These are phyloP conservation scores for Amanita subjunquillea DNA, from an alignment of 768 basidiomycete species.

Conservation along the genomic window DNA sequence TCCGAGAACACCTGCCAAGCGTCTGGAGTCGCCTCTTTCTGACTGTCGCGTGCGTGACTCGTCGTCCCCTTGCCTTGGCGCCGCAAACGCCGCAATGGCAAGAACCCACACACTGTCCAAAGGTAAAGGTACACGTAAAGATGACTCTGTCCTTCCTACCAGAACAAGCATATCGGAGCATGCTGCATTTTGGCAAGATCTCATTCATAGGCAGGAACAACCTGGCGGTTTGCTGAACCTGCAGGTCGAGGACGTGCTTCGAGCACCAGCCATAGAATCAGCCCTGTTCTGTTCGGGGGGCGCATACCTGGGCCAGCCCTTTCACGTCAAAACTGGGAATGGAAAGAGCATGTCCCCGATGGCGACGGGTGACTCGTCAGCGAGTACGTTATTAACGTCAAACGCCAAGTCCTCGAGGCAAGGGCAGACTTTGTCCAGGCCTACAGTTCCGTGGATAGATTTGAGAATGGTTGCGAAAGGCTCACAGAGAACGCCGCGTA, in stretches of 20 bases:
- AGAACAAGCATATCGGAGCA: neutral
- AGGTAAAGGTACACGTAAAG: neutral
- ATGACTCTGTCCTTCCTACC: neutral
- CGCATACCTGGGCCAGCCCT: constrained; percentile 18
- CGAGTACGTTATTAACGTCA: neutral
- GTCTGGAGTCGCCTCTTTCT: neutral
- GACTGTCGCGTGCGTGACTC: neutral
- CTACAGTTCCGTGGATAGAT: neutral
- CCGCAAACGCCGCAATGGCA: neutral
- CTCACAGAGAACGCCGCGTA: too few relatives aligned
- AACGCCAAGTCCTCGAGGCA: neutral
- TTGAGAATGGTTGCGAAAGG: neutral
- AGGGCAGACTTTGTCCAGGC: neutral
- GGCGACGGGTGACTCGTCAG: neutral
- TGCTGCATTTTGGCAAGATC: neutral
- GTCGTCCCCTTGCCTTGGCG: neutral
- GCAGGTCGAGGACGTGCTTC: constrained; percentile 13
- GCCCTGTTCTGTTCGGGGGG: constrained; percentile 15
- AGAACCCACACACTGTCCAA: neutral
- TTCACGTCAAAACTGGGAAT: constrained; percentile 7
- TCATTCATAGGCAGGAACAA: neutral
- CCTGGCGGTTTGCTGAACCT: constrained; percentile 8
- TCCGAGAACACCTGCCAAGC: neutral
- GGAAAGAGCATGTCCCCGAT: neutral
- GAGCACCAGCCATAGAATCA: constrained; percentile 12